Base-by-base conservation (phyloP, 2,329 filamentous ascomycete species). In the Ceratocystis smalleyi region DNA sequence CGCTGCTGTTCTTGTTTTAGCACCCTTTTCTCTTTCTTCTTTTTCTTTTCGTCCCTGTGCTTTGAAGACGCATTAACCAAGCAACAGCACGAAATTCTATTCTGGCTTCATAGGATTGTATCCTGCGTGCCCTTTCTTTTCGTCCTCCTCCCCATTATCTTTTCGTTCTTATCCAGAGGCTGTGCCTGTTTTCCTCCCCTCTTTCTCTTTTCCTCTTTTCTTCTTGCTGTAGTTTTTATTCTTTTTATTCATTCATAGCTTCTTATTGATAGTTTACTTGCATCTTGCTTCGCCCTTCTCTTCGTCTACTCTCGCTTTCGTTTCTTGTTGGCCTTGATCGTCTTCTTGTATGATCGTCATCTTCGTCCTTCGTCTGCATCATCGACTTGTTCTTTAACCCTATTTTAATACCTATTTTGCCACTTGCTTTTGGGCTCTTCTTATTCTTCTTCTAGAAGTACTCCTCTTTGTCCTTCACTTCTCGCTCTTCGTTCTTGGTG, bases 371-470 rank as follows among this genome's bases (percentile, higher is more conserved):
- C 35, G 32, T 51, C 24, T 35, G 7, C 45, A 51, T 55, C 61
- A 19, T 51, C 19, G 30, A 51, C n/a, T 55, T n/a, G 19, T 63
- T 40, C 30, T 55, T 22, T 19, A 22, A 40, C 30, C 30, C 15
- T 15, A 54, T 54, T 40, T 30, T 47, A 49, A 43, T 35, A 12
- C 19, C 30, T 17, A 19, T 43, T 63, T 15, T 63, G 15, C 2
- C 22, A 6, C 27, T 32, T 35, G 30, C 40, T 43, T 43, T 35
- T 12, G 3, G 35, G 35, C 49, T 61, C 17, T 45, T 59, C 22
- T 64, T 64, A 12, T 62, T 62, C 47, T 51, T 61, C 27, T 57
- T 64, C 24, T 43, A 40, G 15, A 57, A 57, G 24, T 32, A n/a
- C n/a, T 24, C 45, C 30, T 61, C 32, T 22, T 19, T 47, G 35